phyloP scores from a whole-genome alignment of 2,329 filamentous ascomycete genomes.

The Aureobasidium pullulans region DNA sequence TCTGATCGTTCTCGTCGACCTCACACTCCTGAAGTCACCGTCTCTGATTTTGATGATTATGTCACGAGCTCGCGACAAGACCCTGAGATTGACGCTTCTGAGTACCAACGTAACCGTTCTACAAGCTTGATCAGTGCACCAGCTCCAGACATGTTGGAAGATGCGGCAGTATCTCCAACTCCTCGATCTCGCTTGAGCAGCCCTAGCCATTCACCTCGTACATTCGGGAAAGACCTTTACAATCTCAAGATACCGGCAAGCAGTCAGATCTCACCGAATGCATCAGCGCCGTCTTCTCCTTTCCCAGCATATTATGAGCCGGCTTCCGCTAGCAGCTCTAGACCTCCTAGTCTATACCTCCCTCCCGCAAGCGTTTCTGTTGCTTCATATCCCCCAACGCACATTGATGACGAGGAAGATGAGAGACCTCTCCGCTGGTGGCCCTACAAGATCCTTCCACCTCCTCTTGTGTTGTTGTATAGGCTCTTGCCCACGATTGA shows the following conservation, averaged over 20 bases:
- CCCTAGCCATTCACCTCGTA: constrained; percentile 21
- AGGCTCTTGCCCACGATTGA: constrained; percentile 84
- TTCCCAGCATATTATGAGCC: constrained; percentile 60
- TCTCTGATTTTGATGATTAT: background rate
- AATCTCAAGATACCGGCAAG: constrained; percentile 34
- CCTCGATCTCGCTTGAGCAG: background rate
- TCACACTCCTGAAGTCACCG: constrained; percentile 1
- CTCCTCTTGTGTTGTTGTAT: constrained; percentile 61
- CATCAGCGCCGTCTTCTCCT: constrained; percentile 46
- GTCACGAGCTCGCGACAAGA: background rate
- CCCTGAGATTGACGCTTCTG: background rate
- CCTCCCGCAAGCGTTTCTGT: constrained; percentile 45
- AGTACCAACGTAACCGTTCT: background rate
- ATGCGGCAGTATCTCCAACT: background rate
- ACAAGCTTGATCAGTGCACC: background rate
- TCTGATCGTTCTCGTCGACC: background rate
- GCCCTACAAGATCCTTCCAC: constrained; percentile 67
- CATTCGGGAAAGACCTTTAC: constrained; percentile 29
- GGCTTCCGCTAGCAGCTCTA: constrained; percentile 36
- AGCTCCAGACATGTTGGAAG: background rate
- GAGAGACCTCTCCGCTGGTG: constrained; percentile 59
- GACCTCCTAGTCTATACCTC: constrained; percentile 50
- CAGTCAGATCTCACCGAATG: constrained; percentile 20
- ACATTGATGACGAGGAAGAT: constrained; percentile 35
- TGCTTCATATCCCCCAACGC: constrained; percentile 28